Evolutionary conservation across 1,139 yeast genomes (phyloP).

Genomic region (Blastobotrys petasosporus): DNA sequence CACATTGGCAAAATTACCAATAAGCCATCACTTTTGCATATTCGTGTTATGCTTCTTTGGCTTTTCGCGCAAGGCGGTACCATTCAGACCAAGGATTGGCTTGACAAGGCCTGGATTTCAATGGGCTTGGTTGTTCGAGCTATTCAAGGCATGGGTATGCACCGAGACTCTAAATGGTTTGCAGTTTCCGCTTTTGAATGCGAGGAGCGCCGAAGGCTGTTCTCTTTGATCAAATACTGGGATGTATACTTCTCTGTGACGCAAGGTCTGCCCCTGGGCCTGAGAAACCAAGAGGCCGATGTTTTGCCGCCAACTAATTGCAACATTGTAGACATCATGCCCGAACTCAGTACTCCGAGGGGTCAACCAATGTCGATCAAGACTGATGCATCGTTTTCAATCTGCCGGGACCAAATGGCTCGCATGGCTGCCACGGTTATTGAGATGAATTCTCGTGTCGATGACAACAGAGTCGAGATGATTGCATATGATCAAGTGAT

Average conservation of each 20-base stretch:
- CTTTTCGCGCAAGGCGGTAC: slow-evolving; percentile 26
- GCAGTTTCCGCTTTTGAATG: slow-evolving; percentile 29
- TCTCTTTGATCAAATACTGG: slow-evolving; percentile 26
- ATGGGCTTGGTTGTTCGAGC: slow-evolving; percentile 28
- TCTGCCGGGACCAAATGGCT: slow-evolving; percentile 20
- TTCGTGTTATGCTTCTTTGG: slow-evolving; percentile 32
- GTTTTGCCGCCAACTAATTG: slow-evolving; percentile 27
- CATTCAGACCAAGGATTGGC: slow-evolving; percentile 17
- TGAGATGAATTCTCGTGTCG: slow-evolving; percentile 7
- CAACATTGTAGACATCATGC: slow-evolving; percentile 17
- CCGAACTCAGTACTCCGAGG: not conserved
- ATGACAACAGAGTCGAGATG: slow-evolving; percentile 2
- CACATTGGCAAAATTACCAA: slow-evolving; percentile 28
- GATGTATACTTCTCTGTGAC: slow-evolving; percentile 28
- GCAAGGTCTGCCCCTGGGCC: slow-evolving; percentile 32
- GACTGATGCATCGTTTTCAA: slow-evolving; percentile 24
- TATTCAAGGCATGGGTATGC: slow-evolving; percentile 34
- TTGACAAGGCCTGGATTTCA: slow-evolving; percentile 29
- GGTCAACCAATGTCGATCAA: slow-evolving; percentile 9
- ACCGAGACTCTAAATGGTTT: slow-evolving; percentile 35
- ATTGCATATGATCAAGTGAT: slow-evolving; percentile 17
- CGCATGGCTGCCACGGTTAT: slow-evolving; percentile 6
- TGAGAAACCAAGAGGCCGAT: slow-evolving; percentile 27
- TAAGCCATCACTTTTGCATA: slow-evolving; percentile 30
- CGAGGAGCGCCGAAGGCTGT: slow-evolving; percentile 30